Conservation (phyloP, 768 basidiomycete genomes). For the Lactarius indigo region DNA sequence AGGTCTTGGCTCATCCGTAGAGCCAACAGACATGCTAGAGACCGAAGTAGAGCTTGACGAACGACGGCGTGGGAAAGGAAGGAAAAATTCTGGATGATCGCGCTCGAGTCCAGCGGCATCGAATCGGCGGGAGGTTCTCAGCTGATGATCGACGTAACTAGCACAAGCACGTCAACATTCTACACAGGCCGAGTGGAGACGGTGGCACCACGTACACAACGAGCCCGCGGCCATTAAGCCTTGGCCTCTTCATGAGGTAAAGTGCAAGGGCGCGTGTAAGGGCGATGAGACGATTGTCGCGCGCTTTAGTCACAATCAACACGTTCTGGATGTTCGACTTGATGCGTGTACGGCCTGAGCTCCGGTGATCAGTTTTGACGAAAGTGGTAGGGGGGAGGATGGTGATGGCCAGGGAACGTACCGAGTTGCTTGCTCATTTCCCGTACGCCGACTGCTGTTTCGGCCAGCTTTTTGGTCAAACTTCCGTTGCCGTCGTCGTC, state of each 20-base stretch:
- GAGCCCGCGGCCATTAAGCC: conserved; percentile 68
- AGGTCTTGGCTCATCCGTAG: conserved; percentile 39
- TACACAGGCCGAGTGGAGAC: conserved; percentile 20
- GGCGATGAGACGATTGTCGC: conserved; percentile 94
- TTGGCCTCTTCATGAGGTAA: conserved; percentile 90
- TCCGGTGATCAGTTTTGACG: neutral
- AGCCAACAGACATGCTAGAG: conserved; percentile 50
- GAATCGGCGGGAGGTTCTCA: conserved; percentile 85
- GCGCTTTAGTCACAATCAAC: conserved; percentile 94
- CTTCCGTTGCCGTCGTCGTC: conserved; percentile 71
- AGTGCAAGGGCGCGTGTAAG: conserved; percentile 91
- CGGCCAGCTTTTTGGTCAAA: conserved; percentile 88
- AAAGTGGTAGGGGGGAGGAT: neutral
- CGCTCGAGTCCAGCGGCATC: conserved; percentile 85
- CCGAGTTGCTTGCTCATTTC: conserved; percentile 99
- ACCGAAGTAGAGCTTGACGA: conserved; percentile 64
- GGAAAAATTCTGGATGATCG: conserved; percentile 85
- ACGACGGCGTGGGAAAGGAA: conserved; percentile 70
- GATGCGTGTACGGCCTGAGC: conserved; percentile 83
- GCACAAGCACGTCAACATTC: conserved; percentile 16
- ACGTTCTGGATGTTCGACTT: conserved; percentile 89
- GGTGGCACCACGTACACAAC: conserved; percentile 60
- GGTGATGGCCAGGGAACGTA: conserved; percentile 34
- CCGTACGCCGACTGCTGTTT: conserved; percentile 93
- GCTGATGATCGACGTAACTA: conserved; percentile 93